Conservation (phyloP, 176 grass and related monocot genomes). For the Avena eriantha region DNA sequence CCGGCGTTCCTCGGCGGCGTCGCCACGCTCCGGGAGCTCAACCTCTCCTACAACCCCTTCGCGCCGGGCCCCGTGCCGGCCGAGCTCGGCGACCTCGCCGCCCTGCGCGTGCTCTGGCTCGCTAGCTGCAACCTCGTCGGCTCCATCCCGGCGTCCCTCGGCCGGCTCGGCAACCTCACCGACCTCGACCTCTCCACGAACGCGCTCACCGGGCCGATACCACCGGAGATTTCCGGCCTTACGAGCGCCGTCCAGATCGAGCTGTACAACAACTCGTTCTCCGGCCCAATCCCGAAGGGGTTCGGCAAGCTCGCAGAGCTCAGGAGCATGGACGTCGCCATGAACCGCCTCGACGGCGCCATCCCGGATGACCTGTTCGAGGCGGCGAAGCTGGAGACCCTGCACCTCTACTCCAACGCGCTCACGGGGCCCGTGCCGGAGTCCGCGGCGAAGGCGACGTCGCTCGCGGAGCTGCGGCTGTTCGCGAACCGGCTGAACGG, state of each 20-base stretch:
- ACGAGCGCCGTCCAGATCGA: constrained; percentile 67
- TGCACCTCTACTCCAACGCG: constrained; percentile 68
- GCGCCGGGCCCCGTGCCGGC: constrained; percentile 44
- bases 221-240: constrained; percentile 44
- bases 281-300: constrained; percentile 59
- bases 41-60: constrained; percentile 84
- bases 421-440: constrained; percentile 62
- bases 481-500: constrained; percentile 73
- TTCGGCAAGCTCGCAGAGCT: constrained; percentile 54
- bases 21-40: constrained; percentile 71
- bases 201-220: constrained; percentile 61
- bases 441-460: constrained; percentile 34
- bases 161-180: constrained; percentile 58
- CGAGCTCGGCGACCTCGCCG: constrained; percentile 54
- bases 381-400: constrained; percentile 63
- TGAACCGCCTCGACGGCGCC: constrained; percentile 67
- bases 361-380: constrained; percentile 83
- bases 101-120: constrained; percentile 74
- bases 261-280: constrained; percentile 85
- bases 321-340: constrained; percentile 55
- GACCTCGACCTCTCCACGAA: constrained; percentile 83
- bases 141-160: constrained; percentile 74
- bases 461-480: constrained; percentile 71
- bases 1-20: constrained; percentile 63
- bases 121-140: constrained; percentile 68